phyloP scores from a whole-genome alignment of 2,329 filamentous ascomycete species.

The Fusarium austroafricanum region DNA sequence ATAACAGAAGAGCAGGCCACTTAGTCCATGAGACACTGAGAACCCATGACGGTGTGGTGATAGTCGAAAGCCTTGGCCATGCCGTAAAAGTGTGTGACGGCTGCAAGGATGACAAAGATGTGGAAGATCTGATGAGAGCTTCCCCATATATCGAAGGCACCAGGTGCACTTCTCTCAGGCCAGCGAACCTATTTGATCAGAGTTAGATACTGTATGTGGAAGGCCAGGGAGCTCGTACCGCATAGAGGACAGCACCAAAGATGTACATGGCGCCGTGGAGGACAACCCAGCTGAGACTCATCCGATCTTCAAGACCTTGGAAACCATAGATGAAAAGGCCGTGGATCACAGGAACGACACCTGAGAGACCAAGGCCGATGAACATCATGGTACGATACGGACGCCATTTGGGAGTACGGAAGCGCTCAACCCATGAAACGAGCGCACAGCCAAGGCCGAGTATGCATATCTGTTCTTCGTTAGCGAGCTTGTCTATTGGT shows the following conservation, averaged over 20 bases:
- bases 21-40: constrained; percentile 56
- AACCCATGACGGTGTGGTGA: constrained; percentile 73
- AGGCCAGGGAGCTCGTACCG: constrained; percentile 63
- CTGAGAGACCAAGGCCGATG: constrained; percentile 85
- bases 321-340: constrained; percentile 76
- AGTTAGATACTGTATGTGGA: constrained; percentile 7
- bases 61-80: constrained; percentile 88
- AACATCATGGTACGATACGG: constrained; percentile 92
- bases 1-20: constrained; percentile 35
- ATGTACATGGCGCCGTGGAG: constrained; percentile 88
- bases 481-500: constrained; percentile 14
- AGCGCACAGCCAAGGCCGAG: constrained; percentile 81
- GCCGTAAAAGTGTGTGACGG: constrained; percentile 82
- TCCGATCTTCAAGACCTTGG: constrained; percentile 73
- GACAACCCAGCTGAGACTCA: constrained; percentile 84
- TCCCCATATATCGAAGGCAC: constrained; percentile 88
- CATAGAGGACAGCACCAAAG: constrained; percentile 86
- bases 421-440: constrained; percentile 83
- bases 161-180: constrained; percentile 83
- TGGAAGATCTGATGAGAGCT: constrained; percentile 98
- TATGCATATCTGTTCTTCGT: constrained; percentile 72
- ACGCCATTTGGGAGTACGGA: constrained; percentile 85
- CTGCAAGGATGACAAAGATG: constrained; percentile 85
- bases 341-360: constrained; percentile 85
- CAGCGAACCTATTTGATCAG: constrained; percentile 71